phyloP scores from a whole-genome alignment of 495 filamentous ascomycete species.

The Poronia punctata region DNA sequence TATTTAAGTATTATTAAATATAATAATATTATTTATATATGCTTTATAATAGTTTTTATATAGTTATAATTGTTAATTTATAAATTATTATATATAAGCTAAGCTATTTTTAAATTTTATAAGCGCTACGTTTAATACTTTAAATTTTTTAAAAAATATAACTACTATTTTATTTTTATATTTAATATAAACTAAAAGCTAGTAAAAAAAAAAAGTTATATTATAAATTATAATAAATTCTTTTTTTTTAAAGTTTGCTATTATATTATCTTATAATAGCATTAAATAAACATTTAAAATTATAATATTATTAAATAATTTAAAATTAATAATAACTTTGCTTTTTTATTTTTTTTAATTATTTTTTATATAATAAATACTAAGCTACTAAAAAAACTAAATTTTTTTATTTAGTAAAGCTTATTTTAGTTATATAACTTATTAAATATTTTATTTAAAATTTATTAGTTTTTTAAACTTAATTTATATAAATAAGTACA shows the following conservation, averaged over 20 bases:
- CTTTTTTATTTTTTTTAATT: background rate
- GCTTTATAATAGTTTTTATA: background rate
- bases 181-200: background rate
- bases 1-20: background rate
- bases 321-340: background rate
- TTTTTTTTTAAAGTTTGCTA: background rate
- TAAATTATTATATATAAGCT: background rate
- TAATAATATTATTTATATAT: constrained; percentile 1
- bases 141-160: constrained; percentile 1
- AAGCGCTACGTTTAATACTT: background rate
- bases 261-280: background rate
- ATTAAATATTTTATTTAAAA: background rate
- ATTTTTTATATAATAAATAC: constrained; percentile 3
- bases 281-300: constrained; percentile 1
- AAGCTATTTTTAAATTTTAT: background rate
- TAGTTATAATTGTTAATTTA: background rate
- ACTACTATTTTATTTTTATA: background rate
- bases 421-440: background rate
- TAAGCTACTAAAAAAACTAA: constrained; percentile 1
- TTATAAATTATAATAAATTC: background rate
- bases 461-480: constrained; percentile 2
- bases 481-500: background rate
- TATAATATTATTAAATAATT: background rate
- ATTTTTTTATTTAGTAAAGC: background rate
- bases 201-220: background rate